Conservation (phyloP, 2,329 filamentous ascomycete genomes). For the Fusarium sp. region DNA sequence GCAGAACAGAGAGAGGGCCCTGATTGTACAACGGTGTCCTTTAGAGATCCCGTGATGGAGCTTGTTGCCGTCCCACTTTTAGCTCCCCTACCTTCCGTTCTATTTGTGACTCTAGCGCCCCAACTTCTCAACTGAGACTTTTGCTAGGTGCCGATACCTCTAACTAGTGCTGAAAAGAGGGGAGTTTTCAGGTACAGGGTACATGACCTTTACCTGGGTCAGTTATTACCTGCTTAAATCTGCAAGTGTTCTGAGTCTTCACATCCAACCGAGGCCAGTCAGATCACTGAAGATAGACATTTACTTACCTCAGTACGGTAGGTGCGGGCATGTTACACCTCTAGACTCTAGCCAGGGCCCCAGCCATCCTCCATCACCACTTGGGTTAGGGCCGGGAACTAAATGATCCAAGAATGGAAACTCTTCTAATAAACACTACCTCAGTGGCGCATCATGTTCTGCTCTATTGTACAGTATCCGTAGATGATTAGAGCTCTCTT, state of each 20-base stretch:
- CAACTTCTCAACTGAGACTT: neutral
- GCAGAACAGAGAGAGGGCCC: conserved; percentile 1
- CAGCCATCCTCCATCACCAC: conserved; percentile 30
- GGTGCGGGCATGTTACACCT: neutral
- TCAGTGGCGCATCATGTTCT: conserved; percentile 27
- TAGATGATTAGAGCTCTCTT: neutral
- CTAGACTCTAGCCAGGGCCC: conserved; percentile 13
- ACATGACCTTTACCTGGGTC: neutral
- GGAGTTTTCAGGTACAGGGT: neutral
- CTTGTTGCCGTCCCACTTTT: conserved; percentile 45
- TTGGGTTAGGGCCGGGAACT: conserved; percentile 38
- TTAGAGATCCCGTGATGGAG: conserved; percentile 53
- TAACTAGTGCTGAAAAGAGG: conserved; percentile 12
- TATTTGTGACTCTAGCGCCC: conserved; percentile 9
- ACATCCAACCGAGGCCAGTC: neutral
- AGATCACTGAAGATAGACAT: neutral
- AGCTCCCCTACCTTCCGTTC: conserved; percentile 25
- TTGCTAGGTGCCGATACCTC: neutral
- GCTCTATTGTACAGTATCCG: neutral
- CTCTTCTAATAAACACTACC: conserved; percentile 25
- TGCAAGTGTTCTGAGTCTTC: conserved; percentile 8
- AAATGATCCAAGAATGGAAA: conserved; percentile 40
- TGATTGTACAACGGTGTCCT: conserved; percentile 54
- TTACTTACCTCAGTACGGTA: neutral
- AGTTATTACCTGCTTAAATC: conserved; percentile 2